Conservation (phyloP, 768 basidiomycete species). For the Fistulinella prunicolor region DNA sequence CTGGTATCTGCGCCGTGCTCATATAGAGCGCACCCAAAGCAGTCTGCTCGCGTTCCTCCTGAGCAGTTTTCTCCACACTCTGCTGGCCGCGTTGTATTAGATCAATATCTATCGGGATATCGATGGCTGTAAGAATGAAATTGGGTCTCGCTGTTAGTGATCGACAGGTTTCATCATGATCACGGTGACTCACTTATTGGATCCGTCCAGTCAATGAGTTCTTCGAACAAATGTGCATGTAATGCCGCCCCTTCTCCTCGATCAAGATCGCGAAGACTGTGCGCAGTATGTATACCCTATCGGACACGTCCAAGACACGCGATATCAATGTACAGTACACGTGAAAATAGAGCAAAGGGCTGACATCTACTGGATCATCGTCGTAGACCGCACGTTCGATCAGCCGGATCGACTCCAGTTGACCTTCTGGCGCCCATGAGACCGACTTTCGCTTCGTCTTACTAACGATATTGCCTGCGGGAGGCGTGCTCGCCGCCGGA, state of each 20-base stretch:
- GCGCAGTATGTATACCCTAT: conserved; percentile 70
- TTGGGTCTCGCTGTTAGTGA: conserved; percentile 18
- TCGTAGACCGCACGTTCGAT: conserved; percentile 89
- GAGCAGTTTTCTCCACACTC: conserved; percentile 65
- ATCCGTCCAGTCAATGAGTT: conserved; percentile 83
- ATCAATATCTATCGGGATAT: conserved; percentile 59
- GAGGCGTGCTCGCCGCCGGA: conserved; percentile 31
- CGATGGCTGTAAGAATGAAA: conserved; percentile 45
- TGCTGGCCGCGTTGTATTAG: conserved; percentile 54
- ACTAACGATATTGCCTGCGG: conserved; percentile 40
- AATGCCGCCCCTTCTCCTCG: conserved; percentile 83
- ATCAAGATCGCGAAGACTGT: conserved; percentile 82
- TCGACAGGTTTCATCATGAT: conserved; percentile 15
- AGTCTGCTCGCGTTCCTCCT: conserved; percentile 77
- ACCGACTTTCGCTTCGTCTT: conserved; percentile 73
- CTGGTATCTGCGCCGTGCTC: conserved; percentile 67
- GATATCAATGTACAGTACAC: conserved; percentile 52
- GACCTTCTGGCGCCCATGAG: conserved; percentile 71
- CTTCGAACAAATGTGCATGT: conserved; percentile 81
- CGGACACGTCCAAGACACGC: conserved; percentile 34
- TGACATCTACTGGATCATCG: conserved; percentile 85
- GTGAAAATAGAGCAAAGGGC: conserved; percentile 46
- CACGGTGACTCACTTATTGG: conserved; percentile 61
- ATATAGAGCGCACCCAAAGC: conserved; percentile 76
- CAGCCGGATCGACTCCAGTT: conserved; percentile 70